Evolutionary conservation across 148 eudicot genomes (phyloP).

Genomic region (Amaranthus palmeri): DNA sequence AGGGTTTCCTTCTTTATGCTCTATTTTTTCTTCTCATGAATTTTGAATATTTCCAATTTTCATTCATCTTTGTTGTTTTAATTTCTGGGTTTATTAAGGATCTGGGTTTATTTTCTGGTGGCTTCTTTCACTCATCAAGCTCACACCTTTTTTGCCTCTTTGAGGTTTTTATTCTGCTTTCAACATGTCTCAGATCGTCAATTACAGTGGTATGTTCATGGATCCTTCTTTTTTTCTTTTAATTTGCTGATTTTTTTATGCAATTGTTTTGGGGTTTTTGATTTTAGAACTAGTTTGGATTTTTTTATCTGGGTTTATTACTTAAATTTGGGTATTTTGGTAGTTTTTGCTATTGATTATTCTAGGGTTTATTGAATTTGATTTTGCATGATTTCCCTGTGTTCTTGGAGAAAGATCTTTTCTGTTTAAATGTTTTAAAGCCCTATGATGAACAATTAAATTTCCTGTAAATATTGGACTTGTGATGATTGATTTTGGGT

Average conservation of each 20-base stretch:
- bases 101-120: conserved; percentile 39
- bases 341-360: no score
- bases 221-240: conserved; percentile 2
- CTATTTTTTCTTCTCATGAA: conserved; percentile 26
- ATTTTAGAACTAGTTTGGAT: no score
- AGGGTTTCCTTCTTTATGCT: conserved; percentile 38
- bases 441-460: background rate
- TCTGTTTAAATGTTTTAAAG: background rate
- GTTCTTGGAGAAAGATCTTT: background rate
- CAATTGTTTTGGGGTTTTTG: no score
- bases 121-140: conserved; percentile 32
- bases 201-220: conserved; percentile 46
- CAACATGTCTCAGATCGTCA: conserved; percentile 66
- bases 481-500: background rate
- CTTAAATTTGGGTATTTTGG: conserved; percentile 1
- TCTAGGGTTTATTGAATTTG: background rate
- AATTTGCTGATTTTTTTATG: background rate
- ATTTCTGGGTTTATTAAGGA: conserved; percentile 24
- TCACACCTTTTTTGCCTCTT: conserved; percentile 40
- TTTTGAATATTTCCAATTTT: conserved; percentile 24
- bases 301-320: background rate
- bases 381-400: background rate
- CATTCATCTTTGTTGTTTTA: conserved; percentile 4
- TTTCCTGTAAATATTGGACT: background rate
- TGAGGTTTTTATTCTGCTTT: conserved; percentile 34